Evolutionary conservation across 2,329 filamentous ascomycete species (phyloP), one percentile per base, ranked within the genome.

Genomic region (Trichothecium sympodiale): DNA sequence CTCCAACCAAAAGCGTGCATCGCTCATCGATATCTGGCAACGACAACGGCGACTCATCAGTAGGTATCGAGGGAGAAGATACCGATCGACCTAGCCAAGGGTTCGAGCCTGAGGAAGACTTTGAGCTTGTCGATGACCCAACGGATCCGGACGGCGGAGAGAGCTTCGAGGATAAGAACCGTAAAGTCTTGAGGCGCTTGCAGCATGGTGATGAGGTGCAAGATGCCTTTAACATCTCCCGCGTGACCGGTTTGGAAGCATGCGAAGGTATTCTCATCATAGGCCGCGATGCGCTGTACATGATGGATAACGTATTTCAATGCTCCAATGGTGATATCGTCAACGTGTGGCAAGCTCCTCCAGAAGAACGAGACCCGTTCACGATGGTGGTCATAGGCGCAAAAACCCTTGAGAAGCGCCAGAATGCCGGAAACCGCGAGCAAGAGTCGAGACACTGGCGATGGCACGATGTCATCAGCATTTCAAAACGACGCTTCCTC

Each of bases 221-320:
- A 54, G 83, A 85, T 38, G 86, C 95, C 2, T 94, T 86, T 66
- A 98, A 98, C 48, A 80, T 96, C 34, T 96, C 91, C 13, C 80
- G 91, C 9, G 89, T 98, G 37, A 80, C 94, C 23, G 91, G 91
- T 8, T 68, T 98, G 4, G 91, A 98, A 53, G 88, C 88, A 8
- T 86, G 84, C 41, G 93, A 98, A 55, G 91, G 91, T 7, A 78
- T 98, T 29, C 66, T 98, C 25, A 93, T 98, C 37, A 71, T 96
- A 29, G 91, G 91, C 14, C 94, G 94, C 56, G 83, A 89, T 47
- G 82, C 79, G 33, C 70, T 98, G 13, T 98, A 98, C 53, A 80
- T 98, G 46, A 82, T 96, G 58, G 91, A 98, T 59, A 89, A 91
- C 47, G 89, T 94, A 50, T 96, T 98, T 54, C 89, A 96, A 52